Evolutionary conservation across 768 basidiomycete species (phyloP), one percentile per base, ranked within the genome.

Genomic region (Tricholoma sp.): DNA sequence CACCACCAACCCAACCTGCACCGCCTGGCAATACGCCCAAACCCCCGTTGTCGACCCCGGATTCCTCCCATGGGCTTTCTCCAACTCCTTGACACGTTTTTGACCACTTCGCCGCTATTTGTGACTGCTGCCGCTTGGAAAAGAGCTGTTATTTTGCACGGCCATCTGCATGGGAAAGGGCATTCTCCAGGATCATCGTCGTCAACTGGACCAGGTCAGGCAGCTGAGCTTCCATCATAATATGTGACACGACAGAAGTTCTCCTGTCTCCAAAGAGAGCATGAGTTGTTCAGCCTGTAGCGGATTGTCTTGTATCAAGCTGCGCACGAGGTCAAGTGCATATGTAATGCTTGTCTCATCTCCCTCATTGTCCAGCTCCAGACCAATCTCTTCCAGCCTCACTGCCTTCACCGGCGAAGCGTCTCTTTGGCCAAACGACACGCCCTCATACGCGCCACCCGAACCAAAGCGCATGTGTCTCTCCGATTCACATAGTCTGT

Each of bases 141-240:
- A 54, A 78, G 78, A 6, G 87, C n/a, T 74, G 73, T 6, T 69
- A 71, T 45, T 71, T 69, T 7, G 65, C 69, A 58, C 61, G 75
- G n/a, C 67, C 59, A 36, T 72, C 70, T 2, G 82, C 76, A 17
- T 81, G 81, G 28, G 81, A 80, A 12, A 89, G 81, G 60, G 89
- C 84, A 58, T 89, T 89, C 63, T 91, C 90, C 32, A 94, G 77
- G 50, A 91, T 88, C 77, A 84, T 87, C 50, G 84, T 91, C 1
- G 85, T 89, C 48, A 92, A 72, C 65, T 90, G 88, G 7, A 93
- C 86, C 51, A 94, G 73, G 64, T 90, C 90, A 0, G 86, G 82
- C 2, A 85, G 77, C 52, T 77, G 74, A 11, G 78, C 68, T 57
- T 84, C 82, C 5, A 74, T 72, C 72, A 80, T 79, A 0, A 72